Percentiles rank a stretch among this genome's conserved stretches.
phyloP scores from a whole-genome alignment of 2,329 filamentous ascomycete genomes.

The Ophiostoma perfectum region DNA sequence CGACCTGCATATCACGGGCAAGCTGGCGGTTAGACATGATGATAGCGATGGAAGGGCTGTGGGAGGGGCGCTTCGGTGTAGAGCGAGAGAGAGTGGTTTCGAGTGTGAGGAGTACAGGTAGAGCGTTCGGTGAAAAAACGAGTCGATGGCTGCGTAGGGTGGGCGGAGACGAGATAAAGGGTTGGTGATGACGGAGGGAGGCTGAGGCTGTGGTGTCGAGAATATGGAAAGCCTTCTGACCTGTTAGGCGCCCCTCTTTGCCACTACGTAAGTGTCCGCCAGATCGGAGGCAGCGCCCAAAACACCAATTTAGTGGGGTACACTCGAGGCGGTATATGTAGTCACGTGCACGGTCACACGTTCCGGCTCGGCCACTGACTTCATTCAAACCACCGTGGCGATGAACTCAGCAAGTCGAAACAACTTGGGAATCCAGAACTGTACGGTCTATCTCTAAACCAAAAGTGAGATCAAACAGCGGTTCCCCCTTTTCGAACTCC shows the following conservation, averaged over 20 bases:
- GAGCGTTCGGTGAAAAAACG: background rate
- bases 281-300: background rate
- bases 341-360: background rate
- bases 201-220: background rate
- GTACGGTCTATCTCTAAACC: no score
- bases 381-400: no score
- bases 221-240: conserved; percentile 6
- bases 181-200: background rate
- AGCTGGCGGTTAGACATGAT: conserved; percentile 56
- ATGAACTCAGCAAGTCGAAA: no score
- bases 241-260: conserved; percentile 8
- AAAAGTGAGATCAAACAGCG: no score
- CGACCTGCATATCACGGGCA: conserved; percentile 56
- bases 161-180: background rate
- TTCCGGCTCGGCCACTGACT: no score
- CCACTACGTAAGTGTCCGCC: conserved; percentile 10
- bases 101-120: background rate
- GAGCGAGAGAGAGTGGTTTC: background rate
- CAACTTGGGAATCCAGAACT: no score
- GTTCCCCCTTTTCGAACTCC: no score
- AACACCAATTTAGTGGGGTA: background rate
- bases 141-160: background rate
- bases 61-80: background rate
- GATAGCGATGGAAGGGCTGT: conserved; percentile 19
- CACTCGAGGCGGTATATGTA: no score